Conservation (phyloP, 2,329 filamentous ascomycete species). For the Ramularia endophylla region DNA sequence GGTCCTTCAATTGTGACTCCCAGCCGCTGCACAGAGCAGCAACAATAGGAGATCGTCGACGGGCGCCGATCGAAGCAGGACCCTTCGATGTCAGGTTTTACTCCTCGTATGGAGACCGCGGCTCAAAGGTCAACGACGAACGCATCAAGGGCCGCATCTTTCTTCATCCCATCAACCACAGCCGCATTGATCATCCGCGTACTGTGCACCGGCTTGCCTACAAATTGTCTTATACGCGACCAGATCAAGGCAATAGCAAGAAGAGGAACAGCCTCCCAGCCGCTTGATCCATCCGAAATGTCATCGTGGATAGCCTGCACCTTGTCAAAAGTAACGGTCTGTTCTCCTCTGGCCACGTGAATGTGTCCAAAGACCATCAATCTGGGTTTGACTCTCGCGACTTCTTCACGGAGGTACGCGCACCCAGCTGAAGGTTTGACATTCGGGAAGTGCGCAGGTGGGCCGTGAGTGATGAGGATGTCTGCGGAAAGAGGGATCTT, state of each 20-base stretch:
- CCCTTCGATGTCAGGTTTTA: no score
- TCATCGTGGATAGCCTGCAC: constrained; percentile 1
- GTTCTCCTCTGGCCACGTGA: constrained; percentile 32
- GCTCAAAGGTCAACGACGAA: constrained; percentile 1
- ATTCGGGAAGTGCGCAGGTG: constrained; percentile 35
- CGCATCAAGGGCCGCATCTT: background rate
- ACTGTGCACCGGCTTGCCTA: background rate
- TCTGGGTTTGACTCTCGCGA: constrained; percentile 29
- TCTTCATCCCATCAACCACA: constrained; percentile 3
- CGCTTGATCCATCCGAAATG: background rate
- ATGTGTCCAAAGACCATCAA: constrained; percentile 38
- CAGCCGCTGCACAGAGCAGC: no score
- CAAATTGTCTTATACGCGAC: background rate
- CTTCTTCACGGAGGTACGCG: background rate
- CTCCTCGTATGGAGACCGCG: no score
- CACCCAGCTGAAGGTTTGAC: constrained; percentile 28
- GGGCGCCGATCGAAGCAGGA: no score
- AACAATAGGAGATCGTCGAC: no score
- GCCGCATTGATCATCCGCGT: constrained; percentile 5
- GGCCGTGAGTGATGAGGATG: constrained; percentile 37
- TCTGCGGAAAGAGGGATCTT: constrained; percentile 24
- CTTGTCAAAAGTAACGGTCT: constrained; percentile 63
- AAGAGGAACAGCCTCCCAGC: background rate
- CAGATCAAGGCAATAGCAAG: background rate
- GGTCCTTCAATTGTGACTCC: no score